Conservation (phyloP, 176 grass and related monocot species). For the Poa annua region DNA sequence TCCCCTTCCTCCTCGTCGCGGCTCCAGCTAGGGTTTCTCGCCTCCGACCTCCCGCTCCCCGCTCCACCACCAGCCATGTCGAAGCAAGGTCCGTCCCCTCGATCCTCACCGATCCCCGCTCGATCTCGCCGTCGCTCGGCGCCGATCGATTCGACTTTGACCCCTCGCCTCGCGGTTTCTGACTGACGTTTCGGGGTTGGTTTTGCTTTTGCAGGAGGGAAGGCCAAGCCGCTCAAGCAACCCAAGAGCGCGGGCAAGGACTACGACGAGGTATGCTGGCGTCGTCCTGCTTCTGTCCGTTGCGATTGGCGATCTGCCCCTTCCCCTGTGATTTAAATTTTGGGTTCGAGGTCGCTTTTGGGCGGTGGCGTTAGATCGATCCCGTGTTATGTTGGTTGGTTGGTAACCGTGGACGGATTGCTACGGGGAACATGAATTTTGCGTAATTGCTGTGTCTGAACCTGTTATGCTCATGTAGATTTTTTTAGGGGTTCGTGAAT, state of each 20-base stretch:
- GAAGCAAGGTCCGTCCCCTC: conserved; percentile 44
- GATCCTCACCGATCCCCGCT: background rate
- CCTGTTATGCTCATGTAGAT: background rate
- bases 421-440: background rate
- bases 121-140: background rate
- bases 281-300: background rate
- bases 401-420: background rate
- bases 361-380: background rate
- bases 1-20: conserved; percentile 4
- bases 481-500: background rate
- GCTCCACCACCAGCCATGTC: conserved; percentile 51
- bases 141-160: background rate
- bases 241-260: conserved; percentile 78
- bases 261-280: conserved; percentile 65
- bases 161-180: background rate
- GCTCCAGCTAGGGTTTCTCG: conserved; percentile 47
- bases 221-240: conserved; percentile 73
- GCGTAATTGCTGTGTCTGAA: background rate
- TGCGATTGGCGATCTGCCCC: background rate
- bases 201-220: conserved; percentile 63
- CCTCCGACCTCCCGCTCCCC: background rate
- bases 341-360: background rate
- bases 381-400: background rate
- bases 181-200: conserved; percentile 29
- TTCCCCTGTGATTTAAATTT: background rate